Evolutionary conservation across 371 early-diverging fungal genomes (phyloP), one percentile per base, ranked within the genome.

Genomic region (Coemansia sp.): DNA sequence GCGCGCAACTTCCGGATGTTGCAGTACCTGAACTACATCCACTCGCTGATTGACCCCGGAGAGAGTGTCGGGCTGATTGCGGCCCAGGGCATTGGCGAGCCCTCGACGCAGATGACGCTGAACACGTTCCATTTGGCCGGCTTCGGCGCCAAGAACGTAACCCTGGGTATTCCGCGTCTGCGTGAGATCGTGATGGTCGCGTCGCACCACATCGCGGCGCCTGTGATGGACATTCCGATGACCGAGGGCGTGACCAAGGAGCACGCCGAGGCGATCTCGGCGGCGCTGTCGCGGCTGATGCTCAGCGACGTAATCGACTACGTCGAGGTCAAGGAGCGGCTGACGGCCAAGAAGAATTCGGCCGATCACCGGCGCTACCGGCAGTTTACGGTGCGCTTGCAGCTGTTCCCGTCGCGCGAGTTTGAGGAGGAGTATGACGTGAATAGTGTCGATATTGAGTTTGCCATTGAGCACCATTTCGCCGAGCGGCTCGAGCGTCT

Each of bases 61-160:
- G 98, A 99, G 79, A 89, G 96, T 54, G 99, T 99, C 38, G 99
- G 99, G 60, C 82, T 99, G 42, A 81, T 99, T 57, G 99, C 99
- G 36, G 99, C 99, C 36, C 99, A 99, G 80, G 90, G 92, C 63
- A 89, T 99, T 48, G 99, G 99, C 66, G 99, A 99, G 81, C 99
- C 99, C n/a, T 96, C 97, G 39, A 99, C 99, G 8, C 99, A 99
- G 80, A 99, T 99, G 99, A 99, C 99, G 30, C 84, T 99, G 50
- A 99, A 99, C 83, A 99, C 99, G 61, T 99, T 99, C 92, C 99
- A 99, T 84, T 93, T 99, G 84, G 99, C 99, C 65, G 99, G 99
- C 60, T 97, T 97, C 72, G 99, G 99, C 81, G 98, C 97, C 68
- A 88, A 92, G 81, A 98, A 98, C 85, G 99, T 99, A 66, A 99